phyloP scores from a whole-genome alignment of 352 stramenopile genomes.

The Globisporangium yorkense region DNA sequence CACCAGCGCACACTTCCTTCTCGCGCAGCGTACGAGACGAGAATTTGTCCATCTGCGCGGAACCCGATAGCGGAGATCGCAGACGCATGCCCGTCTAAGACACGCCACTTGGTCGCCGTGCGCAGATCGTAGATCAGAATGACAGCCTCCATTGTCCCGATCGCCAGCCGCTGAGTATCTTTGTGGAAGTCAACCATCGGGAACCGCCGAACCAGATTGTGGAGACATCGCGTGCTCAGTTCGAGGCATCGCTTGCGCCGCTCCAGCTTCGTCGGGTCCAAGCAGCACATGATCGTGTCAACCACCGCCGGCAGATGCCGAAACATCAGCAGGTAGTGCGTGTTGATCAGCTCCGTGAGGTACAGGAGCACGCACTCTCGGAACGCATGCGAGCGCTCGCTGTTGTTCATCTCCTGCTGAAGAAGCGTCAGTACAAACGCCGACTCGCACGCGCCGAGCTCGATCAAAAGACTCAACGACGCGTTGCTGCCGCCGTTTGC shows the following conservation, averaged over 20 bases:
- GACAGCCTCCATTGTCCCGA: constrained; percentile 84
- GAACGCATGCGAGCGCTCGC: constrained; percentile 57
- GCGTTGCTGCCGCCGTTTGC: constrained; percentile 61
- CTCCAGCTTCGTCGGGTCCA: constrained; percentile 83
- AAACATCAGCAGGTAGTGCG: constrained; percentile 80
- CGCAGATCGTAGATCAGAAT: constrained; percentile 87
- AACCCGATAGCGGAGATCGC: constrained; percentile 71
- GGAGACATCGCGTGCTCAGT: constrained; percentile 72
- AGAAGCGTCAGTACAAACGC: constrained; percentile 72
- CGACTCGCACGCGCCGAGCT: constrained; percentile 70
- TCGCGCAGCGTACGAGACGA: constrained; percentile 77
- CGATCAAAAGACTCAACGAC: constrained; percentile 69
- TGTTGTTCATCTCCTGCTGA: constrained; percentile 81
- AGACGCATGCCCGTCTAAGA: constrained; percentile 73
- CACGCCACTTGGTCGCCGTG: constrained; percentile 85
- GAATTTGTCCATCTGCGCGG: constrained; percentile 62
- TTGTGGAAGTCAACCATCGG: constrained; percentile 88
- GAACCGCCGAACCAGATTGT: constrained; percentile 77
- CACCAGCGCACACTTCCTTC: constrained; percentile 80
- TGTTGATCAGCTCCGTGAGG: constrained; percentile 79
- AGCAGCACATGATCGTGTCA: constrained; percentile 80
- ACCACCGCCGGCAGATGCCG: constrained; percentile 75
- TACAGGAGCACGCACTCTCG: constrained; percentile 73
- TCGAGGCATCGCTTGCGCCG: constrained; percentile 69
- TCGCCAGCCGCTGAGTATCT: constrained; percentile 75